phyloP scores from a whole-genome alignment of 192 early-diverging fungal species.

The Rhizophagus clarus region DNA sequence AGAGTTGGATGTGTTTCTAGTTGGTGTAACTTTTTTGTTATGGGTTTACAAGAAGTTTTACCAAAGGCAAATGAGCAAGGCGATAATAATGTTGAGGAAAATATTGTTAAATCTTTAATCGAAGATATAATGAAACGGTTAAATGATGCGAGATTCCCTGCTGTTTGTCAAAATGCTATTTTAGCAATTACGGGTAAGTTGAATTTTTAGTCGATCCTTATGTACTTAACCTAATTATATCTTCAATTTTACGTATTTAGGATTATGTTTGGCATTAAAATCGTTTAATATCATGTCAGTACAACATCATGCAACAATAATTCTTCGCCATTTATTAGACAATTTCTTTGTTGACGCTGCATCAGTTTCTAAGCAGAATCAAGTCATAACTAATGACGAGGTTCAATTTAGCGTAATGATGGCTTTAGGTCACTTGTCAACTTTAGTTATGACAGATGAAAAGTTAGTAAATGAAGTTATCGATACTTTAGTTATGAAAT shows the following conservation, averaged over 20 bases:
- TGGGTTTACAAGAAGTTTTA: slow-evolving; percentile 19
- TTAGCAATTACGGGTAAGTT: slow-evolving; percentile 44
- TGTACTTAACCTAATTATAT: background rate
- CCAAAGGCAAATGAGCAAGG: slow-evolving; percentile 22
- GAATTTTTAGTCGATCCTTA: background rate
- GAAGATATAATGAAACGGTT: slow-evolving; percentile 42
- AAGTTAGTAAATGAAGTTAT: slow-evolving; percentile 39
- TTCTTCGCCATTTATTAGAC: slow-evolving; percentile 38
- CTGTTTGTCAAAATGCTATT: slow-evolving; percentile 40
- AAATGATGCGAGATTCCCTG: slow-evolving; percentile 41
- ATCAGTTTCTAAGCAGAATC: slow-evolving; percentile 32
- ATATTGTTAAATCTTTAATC: slow-evolving; percentile 37
- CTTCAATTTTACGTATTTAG: background rate
- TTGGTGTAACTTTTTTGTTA: slow-evolving; percentile 55
- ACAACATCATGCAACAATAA: slow-evolving; percentile 15
- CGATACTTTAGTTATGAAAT: slow-evolving; percentile 32
- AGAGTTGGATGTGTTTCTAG: slow-evolving; percentile 42
- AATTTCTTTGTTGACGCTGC: slow-evolving; percentile 35
- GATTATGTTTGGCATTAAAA: slow-evolving; percentile 11
- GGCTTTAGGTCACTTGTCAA: slow-evolving; percentile 41
- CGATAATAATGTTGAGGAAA: slow-evolving; percentile 34
- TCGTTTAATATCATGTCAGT: background rate
- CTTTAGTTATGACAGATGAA: slow-evolving; percentile 42
- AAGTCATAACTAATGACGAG: slow-evolving; percentile 38
- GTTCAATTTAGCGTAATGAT: slow-evolving; percentile 47